Base-by-base conservation (phyloP, 176 grass and related monocot species). In the Avena insularis region DNA sequence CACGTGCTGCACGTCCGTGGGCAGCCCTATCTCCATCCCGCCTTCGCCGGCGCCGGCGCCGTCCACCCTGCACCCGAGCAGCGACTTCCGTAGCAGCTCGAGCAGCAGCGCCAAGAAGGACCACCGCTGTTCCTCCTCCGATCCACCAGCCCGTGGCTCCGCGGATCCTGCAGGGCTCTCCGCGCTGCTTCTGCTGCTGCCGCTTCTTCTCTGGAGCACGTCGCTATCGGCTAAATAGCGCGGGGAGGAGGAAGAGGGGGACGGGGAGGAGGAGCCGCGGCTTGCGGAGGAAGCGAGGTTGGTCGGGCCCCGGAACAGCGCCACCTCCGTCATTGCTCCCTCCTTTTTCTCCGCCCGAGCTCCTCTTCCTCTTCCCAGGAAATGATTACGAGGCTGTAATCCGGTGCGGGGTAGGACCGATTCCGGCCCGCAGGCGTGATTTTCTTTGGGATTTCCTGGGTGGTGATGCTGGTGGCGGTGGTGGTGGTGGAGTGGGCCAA, bases 11-110 rank as follows among this genome's bases (percentile, higher is more conserved):
- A 96, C 97, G 8, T 98, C 89, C 43, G 94, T 98, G 12, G 97
- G 97, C 87, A 84, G 75, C 38, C 97, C 97, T 27, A 98, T 98
- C 90, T 96, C 97, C 97, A 98, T 98, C 71, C 86, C 77, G 8
- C 79, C 48, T 17, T 83, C 73, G 62, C 56, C 62, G 77, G 54
- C 68, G 58, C 56, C 25, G 54, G 12, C 69, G 35, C 20, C 79
- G n/a, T 90, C 90, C 68, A 86, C 71, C 19, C 83, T 93, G 89
- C 97, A 99, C 51, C 89, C 78, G 29, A 91, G 80, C 58, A 96
- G 79, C 71, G 97, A 99, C 87, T 92, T 96, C 77, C 94, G 79
- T 5, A 96, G 75, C 83, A 96, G 79, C 83, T 87, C 90, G 38
- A 99, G 85, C 53, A 99, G 75, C 33, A 99, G 62, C 46, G 92